Base-by-base conservation (phyloP, 169 alveolate genomes). In the Plasmodium inui region DNA sequence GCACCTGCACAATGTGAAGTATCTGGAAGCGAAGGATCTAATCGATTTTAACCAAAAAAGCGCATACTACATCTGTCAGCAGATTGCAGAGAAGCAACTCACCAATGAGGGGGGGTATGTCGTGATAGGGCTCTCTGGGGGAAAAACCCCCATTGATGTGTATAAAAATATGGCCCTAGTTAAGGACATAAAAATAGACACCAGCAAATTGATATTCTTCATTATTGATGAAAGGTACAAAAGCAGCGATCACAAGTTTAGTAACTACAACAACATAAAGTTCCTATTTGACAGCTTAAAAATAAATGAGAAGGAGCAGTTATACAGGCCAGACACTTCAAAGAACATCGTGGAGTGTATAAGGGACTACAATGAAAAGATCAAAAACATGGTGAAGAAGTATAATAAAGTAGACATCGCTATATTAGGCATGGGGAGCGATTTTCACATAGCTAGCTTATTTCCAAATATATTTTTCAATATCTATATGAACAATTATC, bases 381-480 rank as follows among this genome's bases (percentile, higher is more conserved):
- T 86, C 53, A 86, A 86, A 30, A 19, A 12, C 9, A 76, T 86
- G 86, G 0, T 86, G 28, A 61, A 86, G 19, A 86, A 86, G 44
- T 86, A 86, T 76, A 70, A 28, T 10, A 86, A 86, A 34, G 80
- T 86, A 3, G 93, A 86, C 26, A 86, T 86, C 32, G 93, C 88
- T 53, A 86, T 86, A 53, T 76, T 86, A 86, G 93, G 93, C 22
- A 86, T 86, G 93, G 93, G 93, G 9, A 90, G 79, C 61, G 92
- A 90, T 73, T 90, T 90, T 39, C 92, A 90, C 84, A 85, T 74
- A 34, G 91, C 82, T 10, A 53, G 92, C 50, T 80, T 83, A 74
- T 84, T 79, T 55, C 92, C 93, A 72, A 72, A 83, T 34, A 50
- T 72, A 39, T 92, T 55, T 76, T 76, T 80, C 41, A 84, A 86